Conservation (phyloP, 208 protist genomes). For the Novymonas esmeraldas region DNA sequence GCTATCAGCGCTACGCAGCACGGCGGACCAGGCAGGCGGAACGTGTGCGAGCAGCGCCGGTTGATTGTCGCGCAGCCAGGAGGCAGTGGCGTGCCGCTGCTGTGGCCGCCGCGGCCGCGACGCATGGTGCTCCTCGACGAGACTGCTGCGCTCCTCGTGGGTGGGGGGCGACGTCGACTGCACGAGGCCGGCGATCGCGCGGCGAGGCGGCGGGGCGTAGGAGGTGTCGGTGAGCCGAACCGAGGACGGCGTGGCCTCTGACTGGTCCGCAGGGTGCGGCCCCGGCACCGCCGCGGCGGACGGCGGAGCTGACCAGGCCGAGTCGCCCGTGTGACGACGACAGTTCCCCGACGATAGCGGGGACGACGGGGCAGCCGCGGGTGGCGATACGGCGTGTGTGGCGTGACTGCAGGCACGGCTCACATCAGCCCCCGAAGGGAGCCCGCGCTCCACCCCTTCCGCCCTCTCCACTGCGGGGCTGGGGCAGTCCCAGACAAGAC, state of each 20-base stretch:
- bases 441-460: too few relatives aligned
- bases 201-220: not conserved
- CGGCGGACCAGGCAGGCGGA: not conserved
- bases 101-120: not conserved
- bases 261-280: too few relatives aligned
- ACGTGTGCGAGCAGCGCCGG: not conserved
- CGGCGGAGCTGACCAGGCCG: not conserved
- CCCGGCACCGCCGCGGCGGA: too few relatives aligned
- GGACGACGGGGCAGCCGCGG: too few relatives aligned
- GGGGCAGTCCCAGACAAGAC: conserved; percentile 22
- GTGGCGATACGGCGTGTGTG: too few relatives aligned
- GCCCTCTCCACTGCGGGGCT: too few relatives aligned
- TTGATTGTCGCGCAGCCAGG: not conserved
- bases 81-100: not conserved
- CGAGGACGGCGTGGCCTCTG: too few relatives aligned
- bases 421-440: not conserved
- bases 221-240: not conserved
- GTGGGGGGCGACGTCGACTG: not conserved
- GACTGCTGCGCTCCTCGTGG: not conserved
- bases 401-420: not conserved
- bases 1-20: conserved; percentile 15
- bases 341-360: too few relatives aligned
- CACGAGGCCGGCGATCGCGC: not conserved
- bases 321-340: too few relatives aligned
- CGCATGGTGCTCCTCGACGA: not conserved